Base-by-base conservation (phyloP, 257 asterid genomes). In the Parsonsia alboflavescens region DNA sequence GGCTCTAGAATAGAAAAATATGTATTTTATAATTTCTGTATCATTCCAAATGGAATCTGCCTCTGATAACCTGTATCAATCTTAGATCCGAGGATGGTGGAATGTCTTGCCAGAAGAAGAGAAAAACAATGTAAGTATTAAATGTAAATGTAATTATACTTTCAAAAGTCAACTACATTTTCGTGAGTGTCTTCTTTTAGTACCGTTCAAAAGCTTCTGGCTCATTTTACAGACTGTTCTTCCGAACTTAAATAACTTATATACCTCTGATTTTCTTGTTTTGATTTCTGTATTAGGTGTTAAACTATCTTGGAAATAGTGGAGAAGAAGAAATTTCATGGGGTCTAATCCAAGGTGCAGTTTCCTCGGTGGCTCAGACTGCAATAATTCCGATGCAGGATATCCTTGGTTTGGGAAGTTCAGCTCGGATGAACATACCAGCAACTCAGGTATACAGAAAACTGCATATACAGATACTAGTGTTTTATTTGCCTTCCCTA, bases 301-400 rank as follows among this genome's bases (percentile, higher is more conserved):
- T 81, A 28, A 88, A 87, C 50, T 90, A 95, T 87, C 88, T 95
- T 50, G 89, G 93, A 73, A 75, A 75, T 70, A 70, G 75, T 33
- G 87, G 77, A 9, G 91, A 82, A 70, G 93, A 85, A 48, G 96
- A 95, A 74, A 82, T 92, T 72, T 90, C 97, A 10, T 95, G 99
- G 99, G 90, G 84, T 58, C 75, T 95, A 74, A 95, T 90, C 77
- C 85, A 81, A 74, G 91, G 88, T 78, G 96, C 97, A 59, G 79
- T 95, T 79, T 88, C 96, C 79, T 95, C 99, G 24, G 91, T 92
- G 48, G 92, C 98, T 12, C 93, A 81, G 78, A 92, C 97, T 39
- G 81, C 98, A 74, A 88, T 95, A 73, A 84, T 95, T 78, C 98
- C 97, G 7, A 95, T 95, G 99, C 99, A 95, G 86, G 99, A 95